Evolutionary conservation across 1,284 basidiomycete genomes (phyloP), one percentile per base, ranked within the genome.

Genomic region (Cryptococcus deneoformans): DNA sequence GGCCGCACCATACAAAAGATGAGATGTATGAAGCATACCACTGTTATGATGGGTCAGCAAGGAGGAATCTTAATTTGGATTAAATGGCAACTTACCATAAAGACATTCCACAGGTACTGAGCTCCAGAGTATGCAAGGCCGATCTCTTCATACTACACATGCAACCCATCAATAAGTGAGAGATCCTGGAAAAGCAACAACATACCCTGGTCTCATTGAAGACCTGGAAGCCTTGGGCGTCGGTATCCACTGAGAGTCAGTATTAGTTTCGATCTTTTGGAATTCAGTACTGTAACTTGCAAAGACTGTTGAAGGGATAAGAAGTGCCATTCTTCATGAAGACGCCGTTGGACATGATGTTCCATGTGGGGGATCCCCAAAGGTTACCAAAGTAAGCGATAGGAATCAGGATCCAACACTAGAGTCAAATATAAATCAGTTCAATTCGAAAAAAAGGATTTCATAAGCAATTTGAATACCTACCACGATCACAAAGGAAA

Each of bases 1-100:
- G 57, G 34, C 57, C 63, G 20, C 59, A 61, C 59, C 60, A 64
- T 29, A 65, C 63, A 42, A 63, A 61, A 1, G 63, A 59, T 1
- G 59, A 59, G 16, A 62, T 50, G 51, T 61, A 65, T 7, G 64
- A 61, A 7, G 61, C 61, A 29, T 63, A 65, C 59, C 61, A 60
- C n/a, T n/a, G n/a, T n/a, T n/a, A n/a, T n/a, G n/a, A n/a, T n/a
- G n/a, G n/a, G n/a, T n/a, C n/a, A n/a, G n/a, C n/a, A n/a, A n/a
- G n/a, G n/a, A n/a, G n/a, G n/a, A n/a, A n/a, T n/a, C n/a, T n/a
- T n/a, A n/a, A n/a, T n/a, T n/a, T n/a, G n/a, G n/a, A n/a, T n/a
- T n/a, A n/a, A n/a, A n/a, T n/a, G n/a, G n/a, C n/a, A n/a, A n/a
- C n/a, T n/a, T n/a, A n/a, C n/a, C 48, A 57, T 54, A 48, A 64